phyloP scores from a whole-genome alignment of 1,139 yeast species.

The Zygosaccharomyces sapae region DNA sequence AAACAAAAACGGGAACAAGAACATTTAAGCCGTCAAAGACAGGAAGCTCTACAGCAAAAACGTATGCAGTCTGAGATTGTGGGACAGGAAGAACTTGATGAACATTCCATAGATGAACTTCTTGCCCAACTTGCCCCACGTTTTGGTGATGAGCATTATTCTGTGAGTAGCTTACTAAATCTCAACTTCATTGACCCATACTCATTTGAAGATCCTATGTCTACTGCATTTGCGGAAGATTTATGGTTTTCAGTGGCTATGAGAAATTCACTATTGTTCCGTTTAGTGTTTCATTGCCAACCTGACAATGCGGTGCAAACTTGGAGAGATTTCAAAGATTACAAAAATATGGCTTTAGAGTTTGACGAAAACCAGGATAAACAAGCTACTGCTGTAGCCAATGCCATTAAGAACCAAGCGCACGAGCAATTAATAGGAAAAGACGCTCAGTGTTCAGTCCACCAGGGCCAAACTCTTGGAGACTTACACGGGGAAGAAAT shows the following conservation, averaged over 20 bases:
- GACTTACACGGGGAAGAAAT: constrained; percentile 14
- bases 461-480: constrained; percentile 15
- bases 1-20: constrained; percentile 30
- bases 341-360: constrained; percentile 52
- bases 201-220: constrained; percentile 79
- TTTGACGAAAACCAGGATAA: constrained; percentile 51
- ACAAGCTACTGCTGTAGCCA: constrained; percentile 30
- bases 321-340: constrained; percentile 86
- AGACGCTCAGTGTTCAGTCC: constrained; percentile 13
- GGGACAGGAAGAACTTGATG: constrained; percentile 39
- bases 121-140: constrained; percentile 37
- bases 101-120: constrained; percentile 44
- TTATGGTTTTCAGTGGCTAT: constrained; percentile 84
- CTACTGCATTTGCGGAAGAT: constrained; percentile 74
- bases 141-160: constrained; percentile 12
- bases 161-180: constrained; percentile 19
- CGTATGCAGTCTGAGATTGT: constrained; percentile 9
- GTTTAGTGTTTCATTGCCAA: constrained; percentile 87
- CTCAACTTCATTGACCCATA: constrained; percentile 74
- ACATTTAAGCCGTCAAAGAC: constrained; percentile 3
- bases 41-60: constrained; percentile 8
- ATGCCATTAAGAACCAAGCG: constrained; percentile 1
- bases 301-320: constrained; percentile 86
- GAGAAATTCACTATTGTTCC: constrained; percentile 73
- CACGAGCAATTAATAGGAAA: constrained; percentile 11